Conservation (phyloP, 2,329 filamentous ascomycete genomes). For the Colletotrichum trifolii region DNA sequence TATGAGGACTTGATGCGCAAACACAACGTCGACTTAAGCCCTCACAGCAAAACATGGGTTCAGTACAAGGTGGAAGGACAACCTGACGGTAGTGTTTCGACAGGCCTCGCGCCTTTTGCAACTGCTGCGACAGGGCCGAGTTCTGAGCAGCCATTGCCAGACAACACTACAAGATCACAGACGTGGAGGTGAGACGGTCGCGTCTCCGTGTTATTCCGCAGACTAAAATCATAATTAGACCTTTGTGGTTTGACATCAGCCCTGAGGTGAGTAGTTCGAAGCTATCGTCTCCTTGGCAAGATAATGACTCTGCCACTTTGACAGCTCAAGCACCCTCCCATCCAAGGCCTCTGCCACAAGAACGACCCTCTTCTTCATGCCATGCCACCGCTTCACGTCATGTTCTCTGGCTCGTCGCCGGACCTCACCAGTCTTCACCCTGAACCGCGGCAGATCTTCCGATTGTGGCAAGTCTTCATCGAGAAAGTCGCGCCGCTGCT, state of each 20-base stretch:
- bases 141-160: no score
- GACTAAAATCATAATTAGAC: no score
- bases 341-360: conserved; percentile 36
- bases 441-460: conserved; percentile 44
- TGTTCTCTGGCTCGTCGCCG: conserved; percentile 1
- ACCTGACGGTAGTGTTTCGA: background rate
- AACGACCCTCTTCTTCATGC: conserved; percentile 39
- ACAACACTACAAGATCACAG: no score
- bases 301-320: background rate
- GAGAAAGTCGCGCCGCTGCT: conserved; percentile 46
- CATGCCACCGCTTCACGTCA: conserved; percentile 23
- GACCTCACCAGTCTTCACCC: conserved; percentile 40
- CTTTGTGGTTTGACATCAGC: background rate
- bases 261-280: background rate
- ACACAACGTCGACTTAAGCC: conserved; percentile 40
- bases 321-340: conserved; percentile 35
- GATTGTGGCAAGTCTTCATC: conserved; percentile 47
- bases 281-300: fast-evolving
- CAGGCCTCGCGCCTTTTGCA: background rate
- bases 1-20: conserved; percentile 45
- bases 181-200: no score
- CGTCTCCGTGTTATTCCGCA: no score
- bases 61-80: conserved; percentile 30
- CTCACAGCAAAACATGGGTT: conserved; percentile 42
- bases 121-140: background rate